Percentiles rank a stretch among this genome's conserved stretches.
Conservation (phyloP, 2,329 filamentous ascomycete genomes). For the Fusarium incarnatum region DNA sequence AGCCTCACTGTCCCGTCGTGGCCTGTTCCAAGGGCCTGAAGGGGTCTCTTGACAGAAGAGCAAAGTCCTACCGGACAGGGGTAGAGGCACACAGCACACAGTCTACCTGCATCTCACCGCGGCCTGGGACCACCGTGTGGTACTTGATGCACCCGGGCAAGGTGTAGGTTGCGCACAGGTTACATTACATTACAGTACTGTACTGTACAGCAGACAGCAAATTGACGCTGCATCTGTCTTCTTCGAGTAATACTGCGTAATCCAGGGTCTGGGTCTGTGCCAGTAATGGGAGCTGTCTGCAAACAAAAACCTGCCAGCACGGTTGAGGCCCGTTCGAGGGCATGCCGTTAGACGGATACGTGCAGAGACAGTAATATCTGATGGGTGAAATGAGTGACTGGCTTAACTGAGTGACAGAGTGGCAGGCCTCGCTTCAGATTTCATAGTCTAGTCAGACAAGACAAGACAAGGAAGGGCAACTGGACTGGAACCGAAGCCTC, state of each 20-base stretch:
- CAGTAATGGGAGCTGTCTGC: conserved; percentile 19
- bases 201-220: conserved; percentile 5
- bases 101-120: conserved; percentile 37
- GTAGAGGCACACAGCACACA: conserved; percentile 19
- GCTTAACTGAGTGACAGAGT: neutral
- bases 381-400: conserved; percentile 12
- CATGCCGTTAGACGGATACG: conserved; percentile 35
- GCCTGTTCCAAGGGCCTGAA: conserved; percentile 28
- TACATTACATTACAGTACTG: conserved; percentile 12
- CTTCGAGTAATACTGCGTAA: conserved; percentile 39
- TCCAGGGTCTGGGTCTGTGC: conserved; percentile 35
- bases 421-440: conserved; percentile 34
- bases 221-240: conserved; percentile 42
- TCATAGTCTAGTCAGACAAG: conserved; percentile 25
- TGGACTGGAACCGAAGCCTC: conserved; percentile 20
- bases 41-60: conserved; percentile 33
- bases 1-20: conserved; percentile 45
- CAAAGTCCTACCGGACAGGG: conserved; percentile 29
- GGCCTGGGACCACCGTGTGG: conserved; percentile 38
- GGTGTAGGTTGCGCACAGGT: conserved; percentile 35
- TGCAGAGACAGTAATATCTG: conserved; percentile 38
- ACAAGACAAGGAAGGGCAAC: conserved; percentile 13
- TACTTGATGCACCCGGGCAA: conserved; percentile 32
- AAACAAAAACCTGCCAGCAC: conserved; percentile 39
- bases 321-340: conserved; percentile 40